Evolutionary conservation across 164 flowering plant genomes (phyloP), one percentile per base, ranked within the genome.

Genomic region (Macadamia tetraphylla): DNA sequence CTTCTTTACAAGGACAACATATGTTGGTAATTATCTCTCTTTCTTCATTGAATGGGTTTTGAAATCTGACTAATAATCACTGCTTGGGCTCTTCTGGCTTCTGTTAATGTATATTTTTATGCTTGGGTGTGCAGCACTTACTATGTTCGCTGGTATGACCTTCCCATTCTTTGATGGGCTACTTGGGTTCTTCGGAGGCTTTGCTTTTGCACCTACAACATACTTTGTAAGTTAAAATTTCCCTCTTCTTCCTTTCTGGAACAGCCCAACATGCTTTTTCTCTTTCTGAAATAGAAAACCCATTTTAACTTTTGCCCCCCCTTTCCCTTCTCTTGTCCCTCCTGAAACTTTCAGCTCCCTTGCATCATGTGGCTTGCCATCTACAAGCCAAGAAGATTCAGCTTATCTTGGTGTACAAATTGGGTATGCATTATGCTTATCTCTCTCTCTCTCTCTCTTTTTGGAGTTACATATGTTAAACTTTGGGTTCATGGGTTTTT

Each of bases 141-240:
- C 90, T 12, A 81, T 85, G 88, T 83, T 87, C 62, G 31, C 86
- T 48, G 95, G 44, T 35, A 86, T 89, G 53, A 70, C 82, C 3
- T 84, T 89, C 76, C 92, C 91, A 30, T 89, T 89, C 85, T 88
- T 87, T 42, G 90, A 88, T 15, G 94, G 87, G 29, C 88, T 88
- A 56, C 86, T 88, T 11, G 71, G 86, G 29, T 88, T 88, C 76
- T 85, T 88, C 32, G 90, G 94, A 66, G 91, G 91, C 62, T 88
- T 88, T 64, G 90, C 83, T 66, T 87, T 88, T 59, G 86, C 88
- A 4, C 88, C 88, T 29, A 83, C 84, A 1, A 73, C 91, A 59
- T 88, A 85, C 71, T 87, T 67, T 71, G 91, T 88, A 79, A 80
- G 90, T 18, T n/a, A 32, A 15, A 14, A 44, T 14, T 53, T 18